Evolutionary conservation across 257 asterid species (phyloP), one percentile per base, ranked within the genome.

Genomic region (Apocynum venetum): DNA sequence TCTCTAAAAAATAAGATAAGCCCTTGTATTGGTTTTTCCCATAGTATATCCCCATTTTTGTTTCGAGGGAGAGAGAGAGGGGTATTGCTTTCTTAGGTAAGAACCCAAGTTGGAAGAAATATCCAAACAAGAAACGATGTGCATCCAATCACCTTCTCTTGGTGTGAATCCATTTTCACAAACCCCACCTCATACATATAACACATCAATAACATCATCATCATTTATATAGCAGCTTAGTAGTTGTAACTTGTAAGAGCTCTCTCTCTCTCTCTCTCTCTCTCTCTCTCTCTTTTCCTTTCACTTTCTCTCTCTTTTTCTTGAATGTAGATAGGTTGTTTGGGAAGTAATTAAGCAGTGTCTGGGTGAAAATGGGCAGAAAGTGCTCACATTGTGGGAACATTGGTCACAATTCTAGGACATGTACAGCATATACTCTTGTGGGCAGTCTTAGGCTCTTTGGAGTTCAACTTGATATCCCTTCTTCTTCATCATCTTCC

Each of bases 321-420:
- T 64, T 43, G 75, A 57, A 38, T 75, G 69, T 61, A 20, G 70
- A 74, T 1, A 4, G 4, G 14, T 71, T 57, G 85, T 74, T 75
- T 46, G 75, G 74, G 10, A 4, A 55, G 63, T 17, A 56, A 5
- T 6, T 35, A 47, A 47, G 44, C 71, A 51, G 35, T 4, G 51
- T 48, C 61, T 73, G 64, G 76, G 69, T 60, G 71, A 85, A 87
- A 86, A 93, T 90, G 98, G 96, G 88, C 17, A 91, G 98, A 47
- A 93, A 93, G 84, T 91, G 98, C 86, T 90, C 97, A 68, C 93
- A 89, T 79, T 93, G 98, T 82, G 96, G 97, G 56, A 89, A 86
- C 84, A 84, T 85, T 46, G 98, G 98, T 60, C 98, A 93, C 84
- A 93, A 93, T 84, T 88, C 97, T 80, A 93, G 96, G 84, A 90